Conservation (phyloP, 1,139 yeast species). For the Kurtzmaniella quercitrusa region DNA sequence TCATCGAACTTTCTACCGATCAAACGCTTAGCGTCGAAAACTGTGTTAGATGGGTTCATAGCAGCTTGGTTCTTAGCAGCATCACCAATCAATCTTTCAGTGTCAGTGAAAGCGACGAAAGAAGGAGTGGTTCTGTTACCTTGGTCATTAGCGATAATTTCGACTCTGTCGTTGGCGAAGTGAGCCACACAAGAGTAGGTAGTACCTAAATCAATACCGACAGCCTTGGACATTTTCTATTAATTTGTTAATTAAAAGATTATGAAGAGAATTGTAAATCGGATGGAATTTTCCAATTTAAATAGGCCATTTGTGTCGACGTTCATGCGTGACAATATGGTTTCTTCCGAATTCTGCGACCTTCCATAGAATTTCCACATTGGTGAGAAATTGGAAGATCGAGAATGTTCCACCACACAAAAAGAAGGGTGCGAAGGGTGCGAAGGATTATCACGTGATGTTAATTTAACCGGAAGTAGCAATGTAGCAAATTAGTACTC, state of each 20-base stretch:
- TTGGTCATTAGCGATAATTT: slow-evolving; percentile 97
- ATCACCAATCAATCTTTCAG: slow-evolving; percentile 67
- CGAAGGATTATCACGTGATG: not conserved
- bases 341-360: slow-evolving; percentile 7
- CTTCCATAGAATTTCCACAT: slow-evolving; percentile 6
- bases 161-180: slow-evolving; percentile 76
- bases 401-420: not conserved
- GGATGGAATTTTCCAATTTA: slow-evolving; percentile 6
- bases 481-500: not conserved
- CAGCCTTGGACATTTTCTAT: slow-evolving; percentile 44
- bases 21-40: slow-evolving; percentile 65
- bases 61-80: slow-evolving; percentile 74
- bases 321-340: slow-evolving; percentile 1
- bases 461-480: not conserved
- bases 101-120: slow-evolving; percentile 63
- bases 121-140: slow-evolving; percentile 91
- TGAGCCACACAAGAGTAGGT: slow-evolving; percentile 98
- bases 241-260: slow-evolving; percentile 4
- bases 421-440: not conserved
- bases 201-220: slow-evolving; percentile 99
- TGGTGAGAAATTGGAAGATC: not conserved
- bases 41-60: slow-evolving; percentile 62
- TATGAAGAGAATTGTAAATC: slow-evolving; percentile 3
- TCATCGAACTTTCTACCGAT: slow-evolving; percentile 94
- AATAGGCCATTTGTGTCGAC: slow-evolving; percentile 7